phyloP scores from a whole-genome alignment of 352 stramenopile genomes.

The Phytophthora fragariaefolia region DNA sequence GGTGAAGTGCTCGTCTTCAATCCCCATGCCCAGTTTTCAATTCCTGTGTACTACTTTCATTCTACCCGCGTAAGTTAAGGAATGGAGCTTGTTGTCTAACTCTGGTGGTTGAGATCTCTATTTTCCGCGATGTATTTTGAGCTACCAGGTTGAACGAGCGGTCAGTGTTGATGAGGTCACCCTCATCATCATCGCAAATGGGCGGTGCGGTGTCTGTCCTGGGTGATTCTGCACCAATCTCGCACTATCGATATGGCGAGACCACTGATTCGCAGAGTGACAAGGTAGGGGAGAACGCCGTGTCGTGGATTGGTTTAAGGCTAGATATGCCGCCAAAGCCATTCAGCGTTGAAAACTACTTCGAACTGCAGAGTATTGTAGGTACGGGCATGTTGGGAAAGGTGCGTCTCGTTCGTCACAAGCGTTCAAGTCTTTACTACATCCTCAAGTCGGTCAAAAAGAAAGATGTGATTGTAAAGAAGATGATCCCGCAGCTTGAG shows the following conservation, averaged over 20 bases:
- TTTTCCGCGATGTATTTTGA: constrained; percentile 29
- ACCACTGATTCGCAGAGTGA: constrained; percentile 7
- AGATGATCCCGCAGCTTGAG: constrained; percentile 67
- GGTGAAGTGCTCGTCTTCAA: constrained; percentile 23
- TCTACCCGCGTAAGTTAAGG: constrained; percentile 12
- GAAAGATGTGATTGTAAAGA: constrained; percentile 56
- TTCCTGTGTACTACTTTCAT: constrained; percentile 15
- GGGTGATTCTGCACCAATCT: constrained; percentile 18
- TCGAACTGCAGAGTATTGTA: constrained; percentile 60
- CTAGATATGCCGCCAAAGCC: constrained; percentile 65
- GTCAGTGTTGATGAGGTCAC: constrained; percentile 25
- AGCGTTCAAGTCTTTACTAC: constrained; percentile 64
- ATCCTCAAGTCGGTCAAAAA: constrained; percentile 84
- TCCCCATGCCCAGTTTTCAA: constrained; percentile 6
- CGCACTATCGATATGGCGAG: constrained; percentile 32
- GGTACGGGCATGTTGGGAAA: constrained; percentile 79
- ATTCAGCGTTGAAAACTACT: constrained; percentile 63
- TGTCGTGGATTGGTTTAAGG: constrained; percentile 57
- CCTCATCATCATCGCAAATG: constrained; percentile 25
- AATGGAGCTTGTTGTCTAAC: constrained; percentile 23
- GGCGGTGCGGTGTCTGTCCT: constrained; percentile 34
- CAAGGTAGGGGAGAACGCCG: constrained; percentile 2
- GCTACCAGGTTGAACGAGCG: constrained; percentile 7
- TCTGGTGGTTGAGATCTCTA: constrained; percentile 13
- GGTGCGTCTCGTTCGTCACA: constrained; percentile 70